Evolutionary conservation across 345 rosid genomes (phyloP), one percentile per base, ranked within the genome.

Genomic region (Citrus trifoliata): DNA sequence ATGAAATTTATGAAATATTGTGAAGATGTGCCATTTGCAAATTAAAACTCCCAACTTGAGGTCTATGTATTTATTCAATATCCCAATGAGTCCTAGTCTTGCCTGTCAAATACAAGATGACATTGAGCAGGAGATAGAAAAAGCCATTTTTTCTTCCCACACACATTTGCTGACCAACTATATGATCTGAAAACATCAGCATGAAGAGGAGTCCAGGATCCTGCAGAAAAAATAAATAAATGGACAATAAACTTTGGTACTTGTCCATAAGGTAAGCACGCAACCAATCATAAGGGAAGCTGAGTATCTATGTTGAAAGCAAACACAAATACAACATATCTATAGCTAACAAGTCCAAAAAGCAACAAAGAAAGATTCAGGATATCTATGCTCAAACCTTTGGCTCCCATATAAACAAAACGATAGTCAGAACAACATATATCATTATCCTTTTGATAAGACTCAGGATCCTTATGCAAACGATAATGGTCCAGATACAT

Each of bases 131-230:
- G 94, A 74, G 97, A 81, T 73, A 92, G 88, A 74, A 94, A 90
- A 77, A 90, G 83, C 98, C 97, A 95, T 80, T 78, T 87, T 81
- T 95, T 95, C 88, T 74, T 90, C 80, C 99, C 98, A 59, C 98
- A 95, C 4, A 91, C 95, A 40, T 94, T 96, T 7, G 98, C 97
- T 69, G 99, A 94, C 98, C 98, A 94, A 78, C 97, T 96, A 80
- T 88, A 94, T 32, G 99, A 94, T 85, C 97, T 88, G 87, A 94
- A 92, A 75, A 95, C 99, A 89, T 95, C 98, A 70, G 97, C 97
- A 62, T 95, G 98, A 80, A 95, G 90, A 80, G 98, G 97, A 28
- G 97, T 96, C 98, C 98, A 94, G 70, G 99, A 91, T 80, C 98
- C 98, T 95, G 88, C 78, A 83, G 22, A 68, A 80, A 83, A 76